Evolutionary conservation across 768 basidiomycete species (phyloP), one percentile per base, ranked within the genome.

Genomic region (Mycena latifolia): DNA sequence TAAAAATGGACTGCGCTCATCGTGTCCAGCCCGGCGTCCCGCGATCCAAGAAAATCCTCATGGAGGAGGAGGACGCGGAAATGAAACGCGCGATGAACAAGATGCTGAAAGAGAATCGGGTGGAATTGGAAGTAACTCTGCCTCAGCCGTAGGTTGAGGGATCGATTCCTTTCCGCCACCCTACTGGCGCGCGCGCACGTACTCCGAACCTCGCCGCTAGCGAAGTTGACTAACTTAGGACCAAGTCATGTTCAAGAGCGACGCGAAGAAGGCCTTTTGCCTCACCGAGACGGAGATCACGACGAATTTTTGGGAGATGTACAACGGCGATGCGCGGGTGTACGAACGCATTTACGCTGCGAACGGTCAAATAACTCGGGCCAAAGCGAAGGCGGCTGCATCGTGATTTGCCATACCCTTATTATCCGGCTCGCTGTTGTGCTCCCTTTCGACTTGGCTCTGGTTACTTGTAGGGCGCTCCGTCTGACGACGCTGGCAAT

Each of bases 241-340:
- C 11, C n/a, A 66, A 58, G 25, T 60, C 10, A 66, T 55, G 59
- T 66, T 61, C 54, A 61, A 66, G 47, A 66, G 45, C 52, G 65
- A 66, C 31, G 65, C 65, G 27, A 54, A 55, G 54, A 50, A 55
- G 22, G 11, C 33, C 31, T 65, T 65, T 39, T 14, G 58, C 8
- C 64, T 65, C 43, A 65, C 64, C 6, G 64, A 65, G 41, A 2
- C 9, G 2, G 57, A 65, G 24, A 55, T 65, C 17, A 54, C 53
- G 28, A 29, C 60, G n/a, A 61, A 61, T 27, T 61, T 52, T 17
- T 25, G 3, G 2, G 12, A 35, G 17, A 12, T 54, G 8, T 33
- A 53, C 41, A 22, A 54, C 29, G 60, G 41, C 41, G 43, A 54
- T 8, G 60, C 51, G 22, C 29, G 50, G 11, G 6, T 46, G 14